Percentiles rank a stretch among this genome's conserved stretches.
phyloP scores from a whole-genome alignment of 1,284 basidiomycete species.

The Ustilago shanxiensis region DNA sequence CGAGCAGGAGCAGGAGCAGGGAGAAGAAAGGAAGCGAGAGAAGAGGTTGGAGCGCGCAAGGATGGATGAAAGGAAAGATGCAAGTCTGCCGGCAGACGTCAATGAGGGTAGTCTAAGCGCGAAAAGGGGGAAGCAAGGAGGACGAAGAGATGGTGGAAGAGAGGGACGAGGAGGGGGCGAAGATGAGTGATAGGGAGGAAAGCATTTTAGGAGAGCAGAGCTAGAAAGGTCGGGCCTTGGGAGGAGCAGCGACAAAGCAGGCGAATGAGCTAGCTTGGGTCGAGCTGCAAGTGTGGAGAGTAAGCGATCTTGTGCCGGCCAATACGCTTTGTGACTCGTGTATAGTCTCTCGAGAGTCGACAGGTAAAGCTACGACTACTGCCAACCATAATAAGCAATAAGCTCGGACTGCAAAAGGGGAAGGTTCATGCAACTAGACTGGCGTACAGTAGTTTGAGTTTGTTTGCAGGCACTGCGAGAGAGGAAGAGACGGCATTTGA shows the following conservation, averaged over 20 bases:
- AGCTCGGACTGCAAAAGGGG: background rate
- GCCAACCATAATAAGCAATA: too few relatives aligned
- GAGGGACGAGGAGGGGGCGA: background rate
- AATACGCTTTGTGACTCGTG: too few relatives aligned
- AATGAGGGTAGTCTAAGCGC: background rate
- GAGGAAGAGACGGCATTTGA: background rate
- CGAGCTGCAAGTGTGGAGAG: constrained; percentile 7
- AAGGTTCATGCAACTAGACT: constrained; percentile 7
- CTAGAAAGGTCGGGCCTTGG: background rate
- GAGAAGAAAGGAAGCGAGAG: too few relatives aligned
- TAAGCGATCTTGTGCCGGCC: background rate
- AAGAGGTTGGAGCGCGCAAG: background rate
- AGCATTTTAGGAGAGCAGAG: too few relatives aligned
- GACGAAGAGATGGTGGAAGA: constrained; percentile 4
- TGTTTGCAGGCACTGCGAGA: background rate
- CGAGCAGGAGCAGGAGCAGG: background rate
- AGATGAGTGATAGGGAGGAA: too few relatives aligned
- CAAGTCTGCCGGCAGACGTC: constrained; percentile 24
- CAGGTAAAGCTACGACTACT: background rate
- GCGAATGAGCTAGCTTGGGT: too few relatives aligned
- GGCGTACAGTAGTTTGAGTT: background rate
- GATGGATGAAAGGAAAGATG: background rate
- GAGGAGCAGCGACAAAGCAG: too few relatives aligned
- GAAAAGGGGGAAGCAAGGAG: background rate
- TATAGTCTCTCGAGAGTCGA: background rate